Base-by-base conservation (phyloP, 768 basidiomycete genomes). In the Boletus sensibilis region DNA sequence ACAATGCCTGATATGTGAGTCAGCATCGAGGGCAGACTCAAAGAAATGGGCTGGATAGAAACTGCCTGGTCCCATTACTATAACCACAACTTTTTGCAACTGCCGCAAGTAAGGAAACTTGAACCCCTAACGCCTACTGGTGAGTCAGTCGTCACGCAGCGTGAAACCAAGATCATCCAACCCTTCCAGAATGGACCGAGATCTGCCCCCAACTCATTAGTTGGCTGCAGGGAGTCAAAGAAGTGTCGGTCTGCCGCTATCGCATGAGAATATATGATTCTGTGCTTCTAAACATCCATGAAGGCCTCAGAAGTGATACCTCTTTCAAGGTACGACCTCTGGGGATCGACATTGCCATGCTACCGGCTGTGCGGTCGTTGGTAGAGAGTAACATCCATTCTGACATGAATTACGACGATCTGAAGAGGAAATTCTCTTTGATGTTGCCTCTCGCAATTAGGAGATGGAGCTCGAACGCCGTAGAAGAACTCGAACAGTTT, bases 401-500 rank as follows among this genome's bases (percentile, higher is more conserved):
- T 2, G 6, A 35, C 6, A 16, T 29, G 10, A 20, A 7, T n/a
- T 0, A n/a, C 8, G 35, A 44, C 18, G 25, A 27, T n/a, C 12
- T 50, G 20, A 27, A 34, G 27, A 33, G 5, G 6, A 53, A 31
- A 16, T 13, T 61, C 5, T 2, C 5, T 25, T 41, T 18, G 3
- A 5, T 56, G 14, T 25, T 57, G 5, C 52, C 27, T 13, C 41
- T 14, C 34, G 40, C 34, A 7, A 37, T 54, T 20, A 50, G 5
- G 35, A 48, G 29, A 38, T 56, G 62, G 62, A 56, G 62, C 33
- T 50, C 49, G 39, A 5, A 29, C 6, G 57, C 43, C 10, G 57
- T 60, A 5, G 35, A 52, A 23, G 50, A 64, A 48, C 56, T 63
- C 13, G 52, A 60, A 25, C 47, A 47, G 18, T 7, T 52, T n/a